Evolutionary conservation across 73 alveolate species (phyloP), one percentile per base, ranked within the genome.

Genomic region (Tetrahymena malaccensis): DNA sequence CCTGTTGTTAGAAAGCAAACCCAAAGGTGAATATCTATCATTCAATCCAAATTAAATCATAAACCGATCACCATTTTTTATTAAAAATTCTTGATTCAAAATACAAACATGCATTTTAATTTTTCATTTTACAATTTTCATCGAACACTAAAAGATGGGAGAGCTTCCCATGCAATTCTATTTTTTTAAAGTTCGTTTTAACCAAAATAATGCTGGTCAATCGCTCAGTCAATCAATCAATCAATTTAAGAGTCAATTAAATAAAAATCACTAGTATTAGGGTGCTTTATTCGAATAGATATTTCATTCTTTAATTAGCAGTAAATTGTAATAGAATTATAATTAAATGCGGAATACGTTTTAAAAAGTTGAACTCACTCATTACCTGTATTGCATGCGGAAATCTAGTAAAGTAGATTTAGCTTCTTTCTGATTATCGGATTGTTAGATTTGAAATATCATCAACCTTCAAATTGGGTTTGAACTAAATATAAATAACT

Each of bases 1-100:
- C 99, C 99, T n/a, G 95, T 99, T 84, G 99, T 99, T 57, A 96
- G 98, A 94, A 98, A 98, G 35, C 98, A 97, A 89, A 99, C 99
- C 89, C 37, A 70, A 70, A 70, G 89, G 89, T 70, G 89, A 70
- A 27, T 70, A 70, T 70, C 89, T 70, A 70, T 70, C 34, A 27
- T 27, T 70, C 89, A 70, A 22, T 70, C 27, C 27, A 50, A 50
- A 50, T 50, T 50, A 50, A 50, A 70, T 70, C 89, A 70, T n/a
- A n/a, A 70, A 70, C 17, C 17, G 37, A 27, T 31, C 89, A 70
- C 37, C 34, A n/a, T 70, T 27, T 70, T 70, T 70, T 70, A 43
- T 19, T 27, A 70, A 70, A 56, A n/a, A 70, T 50, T 50, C 25
- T 21, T 50, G 27, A 50, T 50, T 50, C 83, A 50, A 50, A 50